Conservation (phyloP, 2,329 filamentous ascomycete genomes). For the Pseudopyrenochaeta lycopersici region DNA sequence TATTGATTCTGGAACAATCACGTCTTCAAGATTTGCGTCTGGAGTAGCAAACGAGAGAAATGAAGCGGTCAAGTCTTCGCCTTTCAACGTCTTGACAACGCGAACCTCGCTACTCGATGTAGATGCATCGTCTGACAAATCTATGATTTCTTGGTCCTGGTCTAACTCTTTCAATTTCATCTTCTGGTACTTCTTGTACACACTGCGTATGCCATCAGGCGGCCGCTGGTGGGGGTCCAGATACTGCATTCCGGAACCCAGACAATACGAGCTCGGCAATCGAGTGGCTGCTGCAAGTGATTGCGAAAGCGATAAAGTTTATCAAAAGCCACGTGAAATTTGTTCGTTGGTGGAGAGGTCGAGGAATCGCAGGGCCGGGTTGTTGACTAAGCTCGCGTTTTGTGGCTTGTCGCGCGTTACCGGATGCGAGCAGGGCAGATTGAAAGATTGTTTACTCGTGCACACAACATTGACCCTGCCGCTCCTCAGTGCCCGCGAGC, state of each 20-base stretch:
- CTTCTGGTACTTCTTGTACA: slow-evolving; percentile 80
- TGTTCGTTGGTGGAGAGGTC: neutral
- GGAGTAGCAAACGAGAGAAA: slow-evolving; percentile 36
- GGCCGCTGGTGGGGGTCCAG: slow-evolving; percentile 83
- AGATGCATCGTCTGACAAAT: slow-evolving; percentile 44
- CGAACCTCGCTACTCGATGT: slow-evolving; percentile 26
- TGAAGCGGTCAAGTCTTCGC: slow-evolving; percentile 26
- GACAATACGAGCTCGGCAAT: neutral
- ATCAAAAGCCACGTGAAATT: neutral
- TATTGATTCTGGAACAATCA: slow-evolving; percentile 13
- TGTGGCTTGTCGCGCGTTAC: slow-evolving; percentile 30
- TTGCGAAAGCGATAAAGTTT: neutral
- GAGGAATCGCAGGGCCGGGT: slow-evolving; percentile 11
- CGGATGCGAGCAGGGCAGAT: slow-evolving; percentile 16
- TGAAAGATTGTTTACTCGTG: slow-evolving; percentile 31
- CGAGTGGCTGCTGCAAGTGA: neutral
- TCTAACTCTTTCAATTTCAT: slow-evolving; percentile 61
- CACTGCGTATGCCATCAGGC: slow-evolving; percentile 71
- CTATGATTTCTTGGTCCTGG: slow-evolving; percentile 56
- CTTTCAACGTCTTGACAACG: slow-evolving; percentile 30
- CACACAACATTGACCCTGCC: slow-evolving; percentile 30
- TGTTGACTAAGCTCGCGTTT: slow-evolving; percentile 31
- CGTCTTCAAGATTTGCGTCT: slow-evolving; percentile 5
- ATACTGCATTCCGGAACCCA: slow-evolving; percentile 21
- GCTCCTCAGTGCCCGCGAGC: slow-evolving; percentile 18